phyloP scores from a whole-genome alignment of 2,329 filamentous ascomycete genomes.

The Epichloe bromicola region DNA sequence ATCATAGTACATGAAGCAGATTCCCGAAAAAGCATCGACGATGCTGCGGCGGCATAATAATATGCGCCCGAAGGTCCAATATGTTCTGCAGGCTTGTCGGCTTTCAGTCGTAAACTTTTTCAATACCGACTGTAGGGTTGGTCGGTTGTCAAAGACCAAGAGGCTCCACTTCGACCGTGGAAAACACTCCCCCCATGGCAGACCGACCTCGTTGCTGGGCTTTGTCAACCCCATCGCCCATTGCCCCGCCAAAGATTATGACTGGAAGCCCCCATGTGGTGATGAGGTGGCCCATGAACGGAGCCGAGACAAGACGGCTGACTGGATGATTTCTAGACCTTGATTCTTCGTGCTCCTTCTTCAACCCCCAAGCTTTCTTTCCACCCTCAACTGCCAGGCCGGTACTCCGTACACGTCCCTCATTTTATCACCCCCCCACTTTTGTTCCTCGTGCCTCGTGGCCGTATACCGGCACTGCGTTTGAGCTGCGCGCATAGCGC shows the following conservation, averaged over 20 bases:
- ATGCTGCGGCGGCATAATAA: not conserved
- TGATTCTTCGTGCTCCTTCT: slow-evolving; percentile 8
- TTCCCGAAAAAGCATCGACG: not conserved
- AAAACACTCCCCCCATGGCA: slow-evolving; percentile 12
- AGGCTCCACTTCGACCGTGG: slow-evolving; percentile 10
- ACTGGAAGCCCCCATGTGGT: not conserved
- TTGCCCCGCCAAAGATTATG: slow-evolving; percentile 19
- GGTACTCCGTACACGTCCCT: not conserved
- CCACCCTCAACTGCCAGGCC: not conserved
- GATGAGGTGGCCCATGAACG: not conserved
- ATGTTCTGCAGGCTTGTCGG: not conserved
- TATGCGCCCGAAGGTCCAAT: not conserved
- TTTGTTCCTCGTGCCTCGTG: not conserved
- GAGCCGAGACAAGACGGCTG: slow-evolving; percentile 5
- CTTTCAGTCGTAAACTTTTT: not conserved
- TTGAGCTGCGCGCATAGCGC: not conserved
- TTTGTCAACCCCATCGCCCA: not conserved
- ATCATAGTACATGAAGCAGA: no score
- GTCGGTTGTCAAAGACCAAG: not conserved
- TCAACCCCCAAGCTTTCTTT: not conserved
- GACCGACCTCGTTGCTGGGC: not conserved
- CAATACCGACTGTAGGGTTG: no score
- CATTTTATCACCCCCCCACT: not conserved
- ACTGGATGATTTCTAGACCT: slow-evolving; percentile 7
- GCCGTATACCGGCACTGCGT: not conserved